Evolutionary conservation across 305 asterid species (phyloP).

Genomic region (Fraxinus platypoda): DNA sequence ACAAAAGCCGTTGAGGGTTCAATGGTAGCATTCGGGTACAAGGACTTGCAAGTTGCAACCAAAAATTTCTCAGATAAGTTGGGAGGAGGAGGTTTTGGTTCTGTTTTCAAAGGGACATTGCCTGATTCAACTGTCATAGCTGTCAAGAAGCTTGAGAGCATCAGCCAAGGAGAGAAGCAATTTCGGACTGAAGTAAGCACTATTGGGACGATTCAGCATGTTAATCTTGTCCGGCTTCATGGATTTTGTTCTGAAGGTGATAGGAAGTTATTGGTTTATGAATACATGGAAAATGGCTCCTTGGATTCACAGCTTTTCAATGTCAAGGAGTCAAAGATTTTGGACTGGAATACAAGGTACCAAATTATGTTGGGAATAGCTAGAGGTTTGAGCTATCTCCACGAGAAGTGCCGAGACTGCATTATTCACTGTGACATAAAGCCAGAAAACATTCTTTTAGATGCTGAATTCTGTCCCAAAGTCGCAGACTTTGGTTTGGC

Average conservation of each 20-base stretch:
- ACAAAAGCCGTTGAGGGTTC: conserved; percentile 53
- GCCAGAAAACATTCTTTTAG: conserved; percentile 67
- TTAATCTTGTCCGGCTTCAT: conserved; percentile 68
- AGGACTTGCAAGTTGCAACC: conserved; percentile 62
- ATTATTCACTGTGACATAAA: conserved; percentile 80
- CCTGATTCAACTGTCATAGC: conserved; percentile 65
- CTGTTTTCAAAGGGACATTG: conserved; percentile 63
- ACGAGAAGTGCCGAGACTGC: conserved; percentile 74
- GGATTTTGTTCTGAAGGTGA: conserved; percentile 71
- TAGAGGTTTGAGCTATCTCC: conserved; percentile 68
- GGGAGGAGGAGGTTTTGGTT: conserved; percentile 83
- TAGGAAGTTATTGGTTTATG: conserved; percentile 62
- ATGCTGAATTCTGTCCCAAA: conserved; percentile 53
- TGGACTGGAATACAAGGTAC: conserved; percentile 64
- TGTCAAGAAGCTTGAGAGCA: conserved; percentile 72
- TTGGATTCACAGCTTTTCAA: conserved; percentile 59
- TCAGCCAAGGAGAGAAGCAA: conserved; percentile 82
- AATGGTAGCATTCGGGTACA: conserved; percentile 59
- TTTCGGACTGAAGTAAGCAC: conserved; percentile 79
- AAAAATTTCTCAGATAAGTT: conserved; percentile 67
- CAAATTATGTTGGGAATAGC: conserved; percentile 67
- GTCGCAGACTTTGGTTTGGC: conserved; percentile 83
- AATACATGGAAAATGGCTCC: conserved; percentile 64
- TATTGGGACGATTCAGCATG: conserved; percentile 76
- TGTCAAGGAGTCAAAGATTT: conserved; percentile 32